These are phyloP conservation scores for Lojkania enalia DNA, from an alignment of 2,329 filamentous ascomycete genomes.

Conservation along the genomic window DNA sequence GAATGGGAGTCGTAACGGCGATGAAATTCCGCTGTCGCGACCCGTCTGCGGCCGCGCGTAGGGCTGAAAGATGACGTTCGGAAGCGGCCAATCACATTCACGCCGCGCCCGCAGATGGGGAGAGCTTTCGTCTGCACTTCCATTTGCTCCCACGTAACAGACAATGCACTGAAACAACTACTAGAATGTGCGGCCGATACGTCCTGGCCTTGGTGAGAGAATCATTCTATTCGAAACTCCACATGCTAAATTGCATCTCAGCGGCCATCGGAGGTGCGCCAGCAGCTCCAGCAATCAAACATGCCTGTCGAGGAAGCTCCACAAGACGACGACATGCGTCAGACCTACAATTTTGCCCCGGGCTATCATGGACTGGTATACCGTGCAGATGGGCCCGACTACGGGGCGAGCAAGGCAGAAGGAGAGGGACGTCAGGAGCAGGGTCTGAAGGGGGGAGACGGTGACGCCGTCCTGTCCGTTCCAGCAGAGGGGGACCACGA, in stretches of 20 bases:
- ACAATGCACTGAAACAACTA: slow-evolving; percentile 23
- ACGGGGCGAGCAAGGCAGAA: slow-evolving; percentile 48
- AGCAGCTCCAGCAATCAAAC: slow-evolving; percentile 71
- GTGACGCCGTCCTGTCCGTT: slow-evolving; percentile 17
- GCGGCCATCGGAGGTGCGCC: slow-evolving; percentile 76
- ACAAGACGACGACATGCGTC: slow-evolving; percentile 69
- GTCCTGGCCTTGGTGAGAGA: slow-evolving; percentile 62
- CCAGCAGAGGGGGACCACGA: slow-evolving; percentile 26
- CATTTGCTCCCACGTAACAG: slow-evolving; percentile 3
- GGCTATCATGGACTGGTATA: slow-evolving; percentile 86
- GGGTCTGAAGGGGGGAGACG: slow-evolving; percentile 13
- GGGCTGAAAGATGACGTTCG: slow-evolving; percentile 41
- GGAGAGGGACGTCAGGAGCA: slow-evolving; percentile 21
- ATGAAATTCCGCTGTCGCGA: slow-evolving; percentile 19
- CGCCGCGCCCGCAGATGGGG: background rate
- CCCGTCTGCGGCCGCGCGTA: slow-evolving; percentile 18
- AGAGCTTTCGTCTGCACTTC: background rate
- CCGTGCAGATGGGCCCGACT: slow-evolving; percentile 70
- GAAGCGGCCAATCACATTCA: slow-evolving; percentile 29
- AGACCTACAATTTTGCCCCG: slow-evolving; percentile 91
- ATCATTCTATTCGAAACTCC: background rate
- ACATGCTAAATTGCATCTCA: slow-evolving; percentile 42
- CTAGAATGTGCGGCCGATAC: slow-evolving; percentile 69
- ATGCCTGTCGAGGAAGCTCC: slow-evolving; percentile 75
- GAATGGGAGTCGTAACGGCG: background rate